Conservation (phyloP, 75 land plant species). For the Larix kaempferi region DNA sequence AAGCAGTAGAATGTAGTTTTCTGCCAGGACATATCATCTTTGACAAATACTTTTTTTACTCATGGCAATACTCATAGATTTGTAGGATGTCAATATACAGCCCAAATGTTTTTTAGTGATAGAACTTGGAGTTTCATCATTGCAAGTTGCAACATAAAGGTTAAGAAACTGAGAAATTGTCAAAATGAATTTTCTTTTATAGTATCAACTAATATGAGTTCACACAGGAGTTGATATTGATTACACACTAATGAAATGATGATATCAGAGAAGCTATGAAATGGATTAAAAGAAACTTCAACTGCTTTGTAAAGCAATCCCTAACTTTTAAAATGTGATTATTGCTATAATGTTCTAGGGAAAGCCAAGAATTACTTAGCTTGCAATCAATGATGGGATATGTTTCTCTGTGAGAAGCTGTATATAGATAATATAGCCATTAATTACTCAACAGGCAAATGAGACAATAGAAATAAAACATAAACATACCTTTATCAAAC, state of each 20-base stretch:
- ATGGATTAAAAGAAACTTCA: background rate
- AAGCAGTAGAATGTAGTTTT: background rate
- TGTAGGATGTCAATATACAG: background rate
- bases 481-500: slow-evolving; percentile 52
- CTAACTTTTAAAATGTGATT: background rate
- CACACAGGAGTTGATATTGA: background rate
- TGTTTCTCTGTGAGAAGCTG: background rate
- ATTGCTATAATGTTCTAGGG: background rate
- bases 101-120: background rate
- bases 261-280: background rate
- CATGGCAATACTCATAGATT: background rate
- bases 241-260: background rate
- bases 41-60: background rate
- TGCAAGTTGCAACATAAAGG: background rate
- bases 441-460: background rate
- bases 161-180: background rate
- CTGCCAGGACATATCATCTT: background rate
- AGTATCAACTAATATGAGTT: background rate
- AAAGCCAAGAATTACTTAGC: background rate
- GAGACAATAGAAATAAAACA: background rate
- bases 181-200: background rate
- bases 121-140: background rate
- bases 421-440: too few species aligned
- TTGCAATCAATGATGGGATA: background rate
- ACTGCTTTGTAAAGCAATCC: background rate